phyloP scores from a whole-genome alignment of 805 yeast species.

The Cyberlindnera sargentensis region DNA sequence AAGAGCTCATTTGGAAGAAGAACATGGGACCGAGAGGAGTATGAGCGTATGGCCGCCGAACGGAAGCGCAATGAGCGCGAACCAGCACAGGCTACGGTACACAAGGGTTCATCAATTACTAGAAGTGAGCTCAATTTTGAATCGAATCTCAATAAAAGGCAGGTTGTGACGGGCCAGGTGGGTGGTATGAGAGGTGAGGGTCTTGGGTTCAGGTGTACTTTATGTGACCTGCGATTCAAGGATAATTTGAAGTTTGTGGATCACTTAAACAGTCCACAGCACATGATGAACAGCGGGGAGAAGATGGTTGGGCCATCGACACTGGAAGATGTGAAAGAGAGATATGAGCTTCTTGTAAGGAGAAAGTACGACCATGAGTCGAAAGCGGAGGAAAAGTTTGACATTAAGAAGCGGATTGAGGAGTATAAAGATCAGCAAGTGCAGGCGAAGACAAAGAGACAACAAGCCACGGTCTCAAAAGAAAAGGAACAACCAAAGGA shows the following conservation, averaged over 20 bases:
- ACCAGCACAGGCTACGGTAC: neutral
- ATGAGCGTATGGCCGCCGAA: slow-evolving; percentile 39
- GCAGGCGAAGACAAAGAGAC: slow-evolving; percentile 20
- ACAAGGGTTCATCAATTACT: slow-evolving; percentile 2
- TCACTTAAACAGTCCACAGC: slow-evolving; percentile 76
- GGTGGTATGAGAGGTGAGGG: slow-evolving; percentile 42
- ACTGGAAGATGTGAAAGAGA: slow-evolving; percentile 38
- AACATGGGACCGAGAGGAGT: slow-evolving; percentile 68
- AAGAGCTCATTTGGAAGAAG: slow-evolving; percentile 44
- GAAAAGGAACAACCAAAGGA: slow-evolving; percentile 11
- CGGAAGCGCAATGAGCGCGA: slow-evolving; percentile 18
- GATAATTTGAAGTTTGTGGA: slow-evolving; percentile 78
- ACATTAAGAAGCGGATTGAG: slow-evolving; percentile 34
- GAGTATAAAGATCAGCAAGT: slow-evolving; percentile 33
- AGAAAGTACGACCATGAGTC: slow-evolving; percentile 21
- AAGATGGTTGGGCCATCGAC: slow-evolving; percentile 34
- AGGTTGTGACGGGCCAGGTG: slow-evolving; percentile 25
- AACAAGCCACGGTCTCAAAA: slow-evolving; percentile 8
- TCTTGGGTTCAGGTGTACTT: slow-evolving; percentile 80
- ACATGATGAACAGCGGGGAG: slow-evolving; percentile 39
- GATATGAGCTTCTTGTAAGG: slow-evolving; percentile 30
- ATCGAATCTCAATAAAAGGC: slow-evolving; percentile 27
- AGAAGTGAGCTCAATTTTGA: slow-evolving; percentile 20
- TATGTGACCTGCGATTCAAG: slow-evolving; percentile 73
- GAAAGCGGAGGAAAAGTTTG: slow-evolving; percentile 20